These are phyloP conservation scores for Vachellia collinsii DNA, from an alignment of 306 rosid species.

Conservation along the genomic window DNA sequence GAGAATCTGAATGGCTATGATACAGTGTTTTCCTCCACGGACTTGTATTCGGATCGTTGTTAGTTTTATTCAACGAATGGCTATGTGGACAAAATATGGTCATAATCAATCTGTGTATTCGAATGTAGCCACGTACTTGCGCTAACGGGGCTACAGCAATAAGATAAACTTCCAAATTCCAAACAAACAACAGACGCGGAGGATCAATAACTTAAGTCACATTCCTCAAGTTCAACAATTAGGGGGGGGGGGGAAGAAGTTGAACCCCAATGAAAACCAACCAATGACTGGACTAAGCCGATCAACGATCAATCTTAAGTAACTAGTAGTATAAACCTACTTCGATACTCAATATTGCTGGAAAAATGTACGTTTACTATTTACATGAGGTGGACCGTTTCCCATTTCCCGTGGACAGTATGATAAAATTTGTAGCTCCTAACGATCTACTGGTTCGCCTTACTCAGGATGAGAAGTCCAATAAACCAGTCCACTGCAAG, in stretches of 20 bases:
- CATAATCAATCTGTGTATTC: neutral
- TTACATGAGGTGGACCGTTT: conserved; percentile 42
- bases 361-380: conserved; percentile 48
- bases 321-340: conserved; percentile 32
- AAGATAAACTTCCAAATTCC: neutral
- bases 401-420: conserved; percentile 39
- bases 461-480: conserved; percentile 95
- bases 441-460: conserved; percentile 32
- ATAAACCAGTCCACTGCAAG: conserved; percentile 81
- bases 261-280: neutral
- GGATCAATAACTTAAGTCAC: neutral
- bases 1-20: too few relatives aligned
- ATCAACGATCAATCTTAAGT: conserved; percentile 27
- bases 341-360: conserved; percentile 41
- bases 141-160: neutral
- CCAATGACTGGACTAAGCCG: neutral
- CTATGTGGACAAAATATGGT: too few relatives aligned
- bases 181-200: neutral
- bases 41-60: too few relatives aligned
- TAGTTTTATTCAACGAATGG: too few relatives aligned
- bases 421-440: conserved; percentile 39
- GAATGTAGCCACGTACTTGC: neutral
- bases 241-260: neutral
- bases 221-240: neutral
- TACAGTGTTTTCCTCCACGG: too few relatives aligned